Conservation (phyloP, 306 rosid genomes). For the Dicorynia guianensis region DNA sequence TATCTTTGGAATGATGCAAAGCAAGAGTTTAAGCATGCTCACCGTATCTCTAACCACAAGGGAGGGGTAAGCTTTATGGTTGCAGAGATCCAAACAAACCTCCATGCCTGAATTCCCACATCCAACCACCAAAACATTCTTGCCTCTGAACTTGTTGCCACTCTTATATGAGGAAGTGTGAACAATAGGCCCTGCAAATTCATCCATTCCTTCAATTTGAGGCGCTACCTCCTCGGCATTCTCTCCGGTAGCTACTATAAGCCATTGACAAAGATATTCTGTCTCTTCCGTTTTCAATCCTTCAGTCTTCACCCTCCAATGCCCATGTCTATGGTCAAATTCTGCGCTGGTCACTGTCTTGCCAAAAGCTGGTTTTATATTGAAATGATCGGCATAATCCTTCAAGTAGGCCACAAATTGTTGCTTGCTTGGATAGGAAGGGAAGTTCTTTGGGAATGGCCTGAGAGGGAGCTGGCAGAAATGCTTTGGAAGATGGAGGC, state of each 20-base stretch:
- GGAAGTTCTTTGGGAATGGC: conserved; percentile 71
- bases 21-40: conserved; percentile 34
- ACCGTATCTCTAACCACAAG: conserved; percentile 82
- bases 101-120: conserved; percentile 96
- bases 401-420: conserved; percentile 64
- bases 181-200: conserved; percentile 61
- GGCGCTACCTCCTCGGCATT: conserved; percentile 76
- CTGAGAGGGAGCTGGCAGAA: conserved; percentile 75
- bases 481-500: conserved; percentile 85
- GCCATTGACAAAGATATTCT: conserved; percentile 65
- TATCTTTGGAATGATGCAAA: neutral
- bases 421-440: conserved; percentile 78
- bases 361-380: conserved; percentile 55
- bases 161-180: conserved; percentile 73
- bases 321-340: conserved; percentile 45
- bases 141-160: conserved; percentile 60
- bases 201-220: conserved; percentile 58
- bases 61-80: conserved; percentile 69
- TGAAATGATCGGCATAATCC: conserved; percentile 58
- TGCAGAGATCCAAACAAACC: conserved; percentile 79
- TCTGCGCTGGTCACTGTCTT: conserved; percentile 57
- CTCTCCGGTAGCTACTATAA: conserved; percentile 84
- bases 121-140: conserved; percentile 81
- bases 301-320: conserved; percentile 64
- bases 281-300: conserved; percentile 35